Base-by-base conservation (phyloP, 306 rosid genomes). In the Gillenia trifoliata region DNA sequence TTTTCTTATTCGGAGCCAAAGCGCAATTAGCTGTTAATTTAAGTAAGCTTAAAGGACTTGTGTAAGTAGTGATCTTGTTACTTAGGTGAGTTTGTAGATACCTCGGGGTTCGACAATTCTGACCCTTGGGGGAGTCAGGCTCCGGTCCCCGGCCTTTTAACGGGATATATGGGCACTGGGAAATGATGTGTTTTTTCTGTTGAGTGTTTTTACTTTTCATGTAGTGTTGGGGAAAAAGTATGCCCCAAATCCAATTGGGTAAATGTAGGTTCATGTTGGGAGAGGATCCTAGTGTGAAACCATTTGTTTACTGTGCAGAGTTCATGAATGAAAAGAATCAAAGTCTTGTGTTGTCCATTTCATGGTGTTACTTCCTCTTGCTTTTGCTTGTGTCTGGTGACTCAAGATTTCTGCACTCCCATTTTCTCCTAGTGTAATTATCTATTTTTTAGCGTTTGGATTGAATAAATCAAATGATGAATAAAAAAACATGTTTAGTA, bases 141-240 rank as follows among this genome's bases (percentile, higher is more conserved):
- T 75, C 84, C 81, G 77, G 86, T 87, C 83, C 88, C 87, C 74
- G 76, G 82, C 90, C 89, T 83, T 85, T 78, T 91, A 79, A 86
- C 84, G 76, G 84, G 90, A 81, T 79, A 88, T 73, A 85, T 66
- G 78, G 95, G 93, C 86, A 68, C 83, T 78, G 89, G 83, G 84
- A 77, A 75, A 30, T 68, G 47, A 34, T 69, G 68, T 66, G 41
- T 45, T 65, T 76, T 86, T 17, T 74, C 55, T 34, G 73, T 80
- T 28, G 74, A 73, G 74, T 90, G 87, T 55, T 40, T 79, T 79
- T 78, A 81, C 54, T 69, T 55, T 25, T 26, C 71, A 63, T 82
- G 87, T 75, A 33, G 55, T 5, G 59, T 5, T 70, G 95, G 92
- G 85, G 89, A 71, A 64, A 78, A 81, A 73, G 77, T 64, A 66